phyloP scores from a whole-genome alignment of 164 flowering plant genomes.

The Piper betle region DNA sequence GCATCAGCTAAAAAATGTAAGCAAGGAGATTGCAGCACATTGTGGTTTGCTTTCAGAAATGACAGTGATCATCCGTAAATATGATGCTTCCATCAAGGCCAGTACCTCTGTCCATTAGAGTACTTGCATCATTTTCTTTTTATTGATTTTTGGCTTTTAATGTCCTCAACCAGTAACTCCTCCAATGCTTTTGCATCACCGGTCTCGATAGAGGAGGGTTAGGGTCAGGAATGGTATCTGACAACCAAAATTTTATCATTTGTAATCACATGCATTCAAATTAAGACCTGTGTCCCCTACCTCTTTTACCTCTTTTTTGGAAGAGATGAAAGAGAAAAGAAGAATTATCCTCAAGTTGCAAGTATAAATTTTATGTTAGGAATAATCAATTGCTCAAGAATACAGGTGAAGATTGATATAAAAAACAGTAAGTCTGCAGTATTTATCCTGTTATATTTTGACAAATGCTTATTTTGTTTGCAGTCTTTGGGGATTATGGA shows the following conservation, averaged over 20 bases:
- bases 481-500: conserved; percentile 23
- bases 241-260: no score
- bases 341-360: no score
- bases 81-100: conserved; percentile 44
- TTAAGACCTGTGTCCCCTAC: no score
- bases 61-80: conserved; percentile 27
- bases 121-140: neutral
- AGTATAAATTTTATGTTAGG: no score
- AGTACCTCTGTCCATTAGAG: neutral
- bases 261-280: no score
- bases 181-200: no score
- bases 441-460: neutral
- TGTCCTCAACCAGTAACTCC: neutral
- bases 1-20: conserved; percentile 32
- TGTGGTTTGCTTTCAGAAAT: conserved; percentile 29
- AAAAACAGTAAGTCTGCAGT: neutral
- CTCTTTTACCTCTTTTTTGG: no score
- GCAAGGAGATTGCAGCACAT: conserved; percentile 58
- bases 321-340: no score
- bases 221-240: no score
- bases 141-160: neutral
- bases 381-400: no score
- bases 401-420: neutral
- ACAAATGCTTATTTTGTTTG: neutral
- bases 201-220: no score